phyloP scores from a whole-genome alignment of 306 rosid species.

The Purshia tridentata region DNA sequence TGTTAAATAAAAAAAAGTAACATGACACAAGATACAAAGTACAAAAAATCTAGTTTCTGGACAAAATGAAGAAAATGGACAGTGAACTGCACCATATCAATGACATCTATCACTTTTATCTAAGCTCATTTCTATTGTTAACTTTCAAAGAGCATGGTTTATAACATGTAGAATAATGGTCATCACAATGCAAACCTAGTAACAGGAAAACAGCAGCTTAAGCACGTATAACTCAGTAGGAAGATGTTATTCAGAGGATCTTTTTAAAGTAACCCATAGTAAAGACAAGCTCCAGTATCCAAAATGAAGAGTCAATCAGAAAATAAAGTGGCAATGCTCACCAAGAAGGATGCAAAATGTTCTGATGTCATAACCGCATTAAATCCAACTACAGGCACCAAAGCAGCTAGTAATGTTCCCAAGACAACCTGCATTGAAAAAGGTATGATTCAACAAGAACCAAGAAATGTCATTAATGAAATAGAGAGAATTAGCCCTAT shows the following conservation, averaged over 20 bases:
- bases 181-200: not conserved
- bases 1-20: not conserved
- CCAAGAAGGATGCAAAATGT: slow-evolving; percentile 97
- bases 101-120: not conserved
- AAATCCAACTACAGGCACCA: slow-evolving; percentile 98
- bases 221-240: not conserved
- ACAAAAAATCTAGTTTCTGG: not conserved
- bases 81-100: not conserved
- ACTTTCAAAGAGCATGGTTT: not conserved
- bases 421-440: slow-evolving; percentile 66
- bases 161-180: not conserved
- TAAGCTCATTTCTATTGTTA: not conserved
- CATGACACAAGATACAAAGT: not conserved
- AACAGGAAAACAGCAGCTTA: not conserved
- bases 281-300: not conserved
- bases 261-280: not conserved
- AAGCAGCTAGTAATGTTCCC: slow-evolving; percentile 87
- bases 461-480: slow-evolving; percentile 12
- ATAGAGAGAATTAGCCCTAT: not conserved
- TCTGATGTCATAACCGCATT: slow-evolving; percentile 98
- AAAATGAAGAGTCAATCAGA: not conserved
- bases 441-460: slow-evolving; percentile 27
- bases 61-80: not conserved
- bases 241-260: not conserved
- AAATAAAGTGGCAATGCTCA: slow-evolving; percentile 33